Conservation (phyloP, 805 yeast species). For the Candida pseudoglaebosa region DNA sequence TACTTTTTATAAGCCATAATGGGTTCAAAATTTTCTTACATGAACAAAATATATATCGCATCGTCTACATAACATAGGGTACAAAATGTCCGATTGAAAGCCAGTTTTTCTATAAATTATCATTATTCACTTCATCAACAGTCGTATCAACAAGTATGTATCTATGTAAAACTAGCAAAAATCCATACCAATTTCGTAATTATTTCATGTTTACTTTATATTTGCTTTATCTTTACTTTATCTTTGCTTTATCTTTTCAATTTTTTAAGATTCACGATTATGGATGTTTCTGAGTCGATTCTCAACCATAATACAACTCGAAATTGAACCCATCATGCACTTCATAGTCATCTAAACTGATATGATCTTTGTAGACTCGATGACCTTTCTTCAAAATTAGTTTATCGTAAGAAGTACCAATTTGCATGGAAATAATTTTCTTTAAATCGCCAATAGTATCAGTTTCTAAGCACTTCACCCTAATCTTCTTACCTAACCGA, state of each 20-base stretch:
- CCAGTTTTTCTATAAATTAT: too few species aligned
- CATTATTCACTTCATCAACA: too few species aligned
- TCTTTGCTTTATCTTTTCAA: neutral
- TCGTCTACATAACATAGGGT: too few species aligned
- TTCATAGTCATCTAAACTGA: slow-evolving; percentile 90
- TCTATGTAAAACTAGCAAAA: too few species aligned
- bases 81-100: too few species aligned
- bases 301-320: slow-evolving; percentile 70
- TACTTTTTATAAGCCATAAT: slow-evolving; percentile 39
- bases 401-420: slow-evolving; percentile 68
- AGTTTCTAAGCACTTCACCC: slow-evolving; percentile 80
- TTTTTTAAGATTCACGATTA: too few species aligned
- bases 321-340: slow-evolving; percentile 84
- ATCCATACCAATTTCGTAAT: too few species aligned
- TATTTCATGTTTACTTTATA: neutral
- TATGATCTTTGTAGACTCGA: slow-evolving; percentile 81
- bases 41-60: too few species aligned
- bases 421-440: slow-evolving; percentile 74
- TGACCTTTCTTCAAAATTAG: slow-evolving; percentile 80
- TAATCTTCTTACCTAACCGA: slow-evolving; percentile 80
- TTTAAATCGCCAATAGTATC: slow-evolving; percentile 91
- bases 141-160: too few species aligned
- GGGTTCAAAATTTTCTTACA: too few species aligned
- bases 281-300: too few species aligned
- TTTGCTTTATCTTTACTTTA: neutral